These are phyloP conservation scores for Tanacetum coccineum DNA, from an alignment of 129 eudicot genomes.

Conservation along the genomic window DNA sequence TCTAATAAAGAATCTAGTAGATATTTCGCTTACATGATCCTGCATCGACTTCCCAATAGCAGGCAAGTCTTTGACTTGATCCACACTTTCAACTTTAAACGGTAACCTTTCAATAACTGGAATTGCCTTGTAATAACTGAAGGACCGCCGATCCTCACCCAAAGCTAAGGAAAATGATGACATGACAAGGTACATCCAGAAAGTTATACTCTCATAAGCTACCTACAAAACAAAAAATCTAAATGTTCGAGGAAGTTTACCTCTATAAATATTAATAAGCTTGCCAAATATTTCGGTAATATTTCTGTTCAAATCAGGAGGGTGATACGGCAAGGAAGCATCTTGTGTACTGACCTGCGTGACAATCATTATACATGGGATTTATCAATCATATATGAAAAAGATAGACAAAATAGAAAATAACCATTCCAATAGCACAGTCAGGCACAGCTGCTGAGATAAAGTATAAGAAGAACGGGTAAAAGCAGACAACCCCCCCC, in stretches of 20 bases:
- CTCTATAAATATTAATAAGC: constrained; percentile 88
- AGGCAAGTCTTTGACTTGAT: constrained; percentile 83
- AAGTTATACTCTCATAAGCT: constrained; percentile 13
- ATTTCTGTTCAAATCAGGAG: constrained; percentile 83
- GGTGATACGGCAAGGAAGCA: constrained; percentile 59
- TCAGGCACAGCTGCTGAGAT: background rate
- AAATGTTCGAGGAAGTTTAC: constrained; percentile 30
- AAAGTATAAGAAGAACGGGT: background rate
- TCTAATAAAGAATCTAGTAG: background rate
- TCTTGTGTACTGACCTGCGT: constrained; percentile 50
- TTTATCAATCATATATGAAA: constrained; percentile 7
- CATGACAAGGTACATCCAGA: constrained; percentile 12
- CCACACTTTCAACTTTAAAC: constrained; percentile 71
- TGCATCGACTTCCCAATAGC: constrained; percentile 90
- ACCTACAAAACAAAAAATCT: background rate
- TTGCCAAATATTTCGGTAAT: constrained; percentile 82
- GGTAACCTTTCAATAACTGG: constrained; percentile 91
- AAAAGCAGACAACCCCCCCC: background rate
- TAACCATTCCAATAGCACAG: background rate
- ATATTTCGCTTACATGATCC: constrained; percentile 71
- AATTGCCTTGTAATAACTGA: constrained; percentile 92
- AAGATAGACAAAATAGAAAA: background rate
- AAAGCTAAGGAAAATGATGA: constrained; percentile 46
- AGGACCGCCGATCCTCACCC: constrained; percentile 94
- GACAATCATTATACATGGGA: constrained; percentile 19